Conservation (phyloP, 345 rosid genomes). For the Eucalyptus camaldulensis region DNA sequence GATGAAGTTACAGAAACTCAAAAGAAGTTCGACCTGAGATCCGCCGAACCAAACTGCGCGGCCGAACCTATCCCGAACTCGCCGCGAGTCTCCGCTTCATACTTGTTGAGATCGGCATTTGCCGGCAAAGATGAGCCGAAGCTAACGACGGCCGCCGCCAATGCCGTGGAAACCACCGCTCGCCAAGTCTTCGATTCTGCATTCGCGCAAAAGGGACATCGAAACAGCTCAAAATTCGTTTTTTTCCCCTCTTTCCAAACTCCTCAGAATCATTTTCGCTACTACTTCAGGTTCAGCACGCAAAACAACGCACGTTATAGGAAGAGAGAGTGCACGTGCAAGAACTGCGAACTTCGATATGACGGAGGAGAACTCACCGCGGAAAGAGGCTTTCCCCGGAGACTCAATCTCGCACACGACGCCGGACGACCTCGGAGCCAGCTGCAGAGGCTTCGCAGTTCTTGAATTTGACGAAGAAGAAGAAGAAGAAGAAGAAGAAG, state of each 20-base stretch:
- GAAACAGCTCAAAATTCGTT: not conserved
- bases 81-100: constrained; percentile 74
- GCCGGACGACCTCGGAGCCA: constrained; percentile 7
- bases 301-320: not conserved
- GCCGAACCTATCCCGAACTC: constrained; percentile 94
- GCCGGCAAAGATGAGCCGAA: constrained; percentile 43
- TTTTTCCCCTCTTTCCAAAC: not conserved
- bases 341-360: not conserved
- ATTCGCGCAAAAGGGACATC: not conserved
- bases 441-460: not conserved
- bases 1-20: not conserved
- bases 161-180: constrained; percentile 42
- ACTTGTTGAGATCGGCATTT: constrained; percentile 76
- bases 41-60: constrained; percentile 86
- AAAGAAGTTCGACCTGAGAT: constrained; percentile 37
- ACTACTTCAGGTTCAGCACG: not conserved
- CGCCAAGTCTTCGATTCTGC: constrained; percentile 37
- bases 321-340: not conserved
- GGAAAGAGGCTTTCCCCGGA: not conserved
- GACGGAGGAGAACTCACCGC: not conserved
- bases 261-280: not conserved
- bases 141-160: constrained; percentile 50
- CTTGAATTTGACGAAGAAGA: not conserved
- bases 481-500: not conserved
- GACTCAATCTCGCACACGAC: constrained; percentile 3